Conservation (phyloP, 768 basidiomycete genomes). For the Boletus rubescentipes region DNA sequence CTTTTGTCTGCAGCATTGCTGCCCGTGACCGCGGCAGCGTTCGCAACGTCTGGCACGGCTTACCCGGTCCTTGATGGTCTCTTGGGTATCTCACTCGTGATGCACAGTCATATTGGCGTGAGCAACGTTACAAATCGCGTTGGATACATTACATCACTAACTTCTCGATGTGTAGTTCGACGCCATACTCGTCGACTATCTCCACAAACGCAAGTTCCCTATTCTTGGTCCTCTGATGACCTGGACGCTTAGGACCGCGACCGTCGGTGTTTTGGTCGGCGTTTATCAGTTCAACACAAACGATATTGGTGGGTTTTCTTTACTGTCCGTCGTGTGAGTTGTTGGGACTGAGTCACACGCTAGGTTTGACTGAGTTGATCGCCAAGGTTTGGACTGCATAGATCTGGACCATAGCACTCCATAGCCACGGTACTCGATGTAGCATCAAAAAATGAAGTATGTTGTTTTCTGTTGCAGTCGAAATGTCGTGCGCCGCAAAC, state of each 20-base stretch:
- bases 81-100: constrained; percentile 81
- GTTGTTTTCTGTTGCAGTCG: too few relatives aligned
- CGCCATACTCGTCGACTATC: constrained; percentile 76
- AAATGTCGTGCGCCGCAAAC: too few relatives aligned
- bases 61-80: constrained; percentile 90
- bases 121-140: constrained; percentile 16
- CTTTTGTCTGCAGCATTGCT: constrained; percentile 84
- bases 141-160: background rate
- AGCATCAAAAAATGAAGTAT: too few relatives aligned
- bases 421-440: too few relatives aligned
- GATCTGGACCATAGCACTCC: background rate
- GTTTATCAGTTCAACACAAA: constrained; percentile 99
- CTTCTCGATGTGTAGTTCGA: constrained; percentile 58
- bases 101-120: constrained; percentile 96
- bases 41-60: constrained; percentile 69
- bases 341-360: background rate
- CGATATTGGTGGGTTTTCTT: constrained; percentile 76
- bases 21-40: constrained; percentile 85
- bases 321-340: background rate
- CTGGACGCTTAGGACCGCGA: constrained; percentile 80
- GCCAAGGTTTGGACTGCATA: constrained; percentile 82
- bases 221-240: constrained; percentile 59
- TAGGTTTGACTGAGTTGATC: constrained; percentile 86
- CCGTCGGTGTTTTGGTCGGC: constrained; percentile 81
- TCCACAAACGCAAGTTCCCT: constrained; percentile 95